Base-by-base conservation (phyloP, 495 filamentous ascomycete genomes). In the Articulospora tetracladia region DNA sequence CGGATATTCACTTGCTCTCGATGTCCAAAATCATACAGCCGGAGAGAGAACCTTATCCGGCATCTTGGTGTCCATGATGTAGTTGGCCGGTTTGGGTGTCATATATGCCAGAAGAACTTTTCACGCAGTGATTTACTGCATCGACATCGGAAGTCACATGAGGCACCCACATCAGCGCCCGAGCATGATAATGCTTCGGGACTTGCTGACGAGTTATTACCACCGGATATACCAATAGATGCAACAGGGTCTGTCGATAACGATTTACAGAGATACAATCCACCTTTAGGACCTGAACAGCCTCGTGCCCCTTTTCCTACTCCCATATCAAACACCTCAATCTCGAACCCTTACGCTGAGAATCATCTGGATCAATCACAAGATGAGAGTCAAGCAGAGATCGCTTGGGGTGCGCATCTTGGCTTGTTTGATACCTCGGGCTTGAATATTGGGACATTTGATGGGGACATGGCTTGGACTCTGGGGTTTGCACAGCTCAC, bases 401-500 rank as follows among this genome's bases (percentile, higher is more conserved):
- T 39, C n/a, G 10, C 34, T 10, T 10, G 10, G 10, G 34, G 34
- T n/a, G n/a, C n/a, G 34, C 34, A 39, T 10, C 26, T 25, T 23
- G 25, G 26, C 25, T 19, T 15, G 11, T 23, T n/a, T 23, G 25
- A 51, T 25, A 51, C 26, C 3, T 51, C 48, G 20, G 48, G 48
- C 2, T 23, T 51, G 4, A 51, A 51, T 51, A n/a, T 51, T 4
- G 48, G 48, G 26, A 15, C 48, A 19, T 51, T 51, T 23, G 48
- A 51, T 25, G 48, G 4, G 3, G 48, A 51, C 25, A 51, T 51
- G 13, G 48, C 4, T 4, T 51, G 48, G 48, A 51, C 48, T 4
- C 48, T 51, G 19, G 48, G 26, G 19, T 51, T 51, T 51, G 48
- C 48, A 4, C 26, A 51, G n/a, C 48, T 51, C 48, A 25, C 48